Percentiles rank a stretch among this genome's conserved stretches.
Conservation (phyloP, 2,329 filamentous ascomycete genomes). For the Sporothrix phasma region DNA sequence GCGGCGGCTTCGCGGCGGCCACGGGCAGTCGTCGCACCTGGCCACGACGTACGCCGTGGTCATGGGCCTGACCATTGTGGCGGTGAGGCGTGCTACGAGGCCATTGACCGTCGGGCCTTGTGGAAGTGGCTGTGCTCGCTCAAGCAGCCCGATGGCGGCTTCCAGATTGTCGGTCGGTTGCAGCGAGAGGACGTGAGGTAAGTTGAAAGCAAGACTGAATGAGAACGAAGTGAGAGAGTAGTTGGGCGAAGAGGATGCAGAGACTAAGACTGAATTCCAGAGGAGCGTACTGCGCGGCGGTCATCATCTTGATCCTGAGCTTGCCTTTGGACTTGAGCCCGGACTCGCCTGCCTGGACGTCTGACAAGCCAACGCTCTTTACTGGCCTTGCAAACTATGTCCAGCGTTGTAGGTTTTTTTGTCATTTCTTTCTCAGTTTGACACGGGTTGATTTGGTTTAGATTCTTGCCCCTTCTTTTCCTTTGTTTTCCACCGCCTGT, state of each 20-base stretch:
- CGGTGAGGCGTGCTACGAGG: slow-evolving; percentile 56
- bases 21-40: slow-evolving; percentile 79
- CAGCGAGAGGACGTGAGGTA: slow-evolving; percentile 87
- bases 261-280: slow-evolving; percentile 31
- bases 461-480: background rate
- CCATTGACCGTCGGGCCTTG: slow-evolving; percentile 73
- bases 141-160: slow-evolving; percentile 84
- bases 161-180: slow-evolving; percentile 74
- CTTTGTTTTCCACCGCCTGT: background rate
- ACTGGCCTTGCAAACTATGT: slow-evolving; percentile 72
- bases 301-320: slow-evolving; percentile 70
- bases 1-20: slow-evolving; percentile 85
- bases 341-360: slow-evolving; percentile 56
- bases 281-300: slow-evolving; percentile 84
- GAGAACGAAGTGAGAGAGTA: background rate
- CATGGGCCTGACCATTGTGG: slow-evolving; percentile 68
- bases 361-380: slow-evolving; percentile 55
- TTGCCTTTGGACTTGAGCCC: slow-evolving; percentile 69
- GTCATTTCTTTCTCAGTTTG: background rate
- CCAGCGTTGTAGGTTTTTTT: slow-evolving; percentile 54
- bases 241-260: background rate
- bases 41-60: slow-evolving; percentile 81
- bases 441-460: background rate
- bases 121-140: slow-evolving; percentile 83
- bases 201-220: slow-evolving; percentile 21